phyloP scores from a whole-genome alignment of 129 eudicot species.

The Centrapalus pauciflorus region DNA sequence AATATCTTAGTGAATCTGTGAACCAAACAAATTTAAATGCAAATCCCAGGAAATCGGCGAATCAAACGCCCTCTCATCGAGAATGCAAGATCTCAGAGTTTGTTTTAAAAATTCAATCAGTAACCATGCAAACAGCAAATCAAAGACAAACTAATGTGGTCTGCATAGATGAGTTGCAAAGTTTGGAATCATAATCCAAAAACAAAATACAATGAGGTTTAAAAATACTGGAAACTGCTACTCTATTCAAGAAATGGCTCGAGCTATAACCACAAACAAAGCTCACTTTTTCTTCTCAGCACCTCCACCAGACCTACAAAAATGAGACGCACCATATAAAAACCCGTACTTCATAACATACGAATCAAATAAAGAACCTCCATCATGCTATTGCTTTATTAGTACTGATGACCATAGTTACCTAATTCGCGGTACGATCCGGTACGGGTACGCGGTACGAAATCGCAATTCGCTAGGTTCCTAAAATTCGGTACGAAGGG shows the following conservation, averaged over 20 bases:
- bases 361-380: neutral
- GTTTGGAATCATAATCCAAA: too few relatives aligned
- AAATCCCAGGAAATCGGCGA: too few relatives aligned
- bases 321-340: neutral
- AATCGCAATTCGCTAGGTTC: too few relatives aligned
- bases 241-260: slow-evolving; percentile 6
- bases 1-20: too few relatives aligned
- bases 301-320: slow-evolving; percentile 53
- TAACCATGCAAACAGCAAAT: neutral
- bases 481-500: too few relatives aligned
- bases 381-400: neutral
- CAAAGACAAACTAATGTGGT: neutral
- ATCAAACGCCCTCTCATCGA: too few relatives aligned
- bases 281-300: slow-evolving; percentile 59
- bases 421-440: too few relatives aligned
- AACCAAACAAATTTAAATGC: too few relatives aligned
- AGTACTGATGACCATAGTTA: neutral
- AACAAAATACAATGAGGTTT: neutral
- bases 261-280: neutral
- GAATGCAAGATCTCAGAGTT: too few relatives aligned
- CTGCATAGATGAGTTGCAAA: neutral
- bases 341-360: neutral
- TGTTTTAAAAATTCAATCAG: neutral
- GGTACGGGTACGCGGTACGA: too few relatives aligned
- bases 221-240: neutral